A percentile compares a stretch with the other conserved stretches of the same genome.
Conservation (phyloP, 1,139 yeast species). For the Blastobotrys buckinghamii region DNA sequence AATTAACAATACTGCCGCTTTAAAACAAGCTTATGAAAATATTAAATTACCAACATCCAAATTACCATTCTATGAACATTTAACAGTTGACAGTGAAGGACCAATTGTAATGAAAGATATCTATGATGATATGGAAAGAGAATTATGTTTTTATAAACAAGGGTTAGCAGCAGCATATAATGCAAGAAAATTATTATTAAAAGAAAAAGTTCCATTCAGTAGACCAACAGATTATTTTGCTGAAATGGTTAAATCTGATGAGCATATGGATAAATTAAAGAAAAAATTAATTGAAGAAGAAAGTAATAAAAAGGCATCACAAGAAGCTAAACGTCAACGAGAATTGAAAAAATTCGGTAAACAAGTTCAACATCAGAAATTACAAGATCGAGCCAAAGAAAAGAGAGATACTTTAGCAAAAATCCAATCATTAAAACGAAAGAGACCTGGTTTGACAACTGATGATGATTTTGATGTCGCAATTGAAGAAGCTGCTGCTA, state of each 20-base stretch:
- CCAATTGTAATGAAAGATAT: conserved; percentile 74
- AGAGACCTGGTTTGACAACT: conserved; percentile 71
- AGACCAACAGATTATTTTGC: conserved; percentile 97
- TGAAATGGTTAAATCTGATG: conserved; percentile 97
- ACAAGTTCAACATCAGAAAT: conserved; percentile 90
- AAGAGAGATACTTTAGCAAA: conserved; percentile 87
- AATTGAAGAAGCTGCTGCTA: conserved; percentile 79
- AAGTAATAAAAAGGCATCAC: conserved; percentile 83
- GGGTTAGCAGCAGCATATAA: conserved; percentile 77
- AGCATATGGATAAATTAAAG: conserved; percentile 94
- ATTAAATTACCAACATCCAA: conserved; percentile 37
- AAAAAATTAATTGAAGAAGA: conserved; percentile 78
- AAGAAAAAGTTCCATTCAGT: conserved; percentile 75
- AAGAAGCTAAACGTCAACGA: conserved; percentile 92
- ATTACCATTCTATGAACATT: conserved; percentile 77
- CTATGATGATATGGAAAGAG: conserved; percentile 91
- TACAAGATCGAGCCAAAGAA: conserved; percentile 91
- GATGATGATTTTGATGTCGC: conserved; percentile 52
- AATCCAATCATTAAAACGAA: conserved; percentile 81
- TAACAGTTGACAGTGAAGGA: conserved; percentile 57
- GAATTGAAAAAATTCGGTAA: conserved; percentile 95
- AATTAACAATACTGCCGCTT: conserved; percentile 38
- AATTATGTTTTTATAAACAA: conserved; percentile 81
- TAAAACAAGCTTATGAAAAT: conserved; percentile 30
- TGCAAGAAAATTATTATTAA: conserved; percentile 60